These are phyloP conservation scores for Globisporangium ultimum DNA, from an alignment of 352 stramenopile species.

Conservation along the genomic window DNA sequence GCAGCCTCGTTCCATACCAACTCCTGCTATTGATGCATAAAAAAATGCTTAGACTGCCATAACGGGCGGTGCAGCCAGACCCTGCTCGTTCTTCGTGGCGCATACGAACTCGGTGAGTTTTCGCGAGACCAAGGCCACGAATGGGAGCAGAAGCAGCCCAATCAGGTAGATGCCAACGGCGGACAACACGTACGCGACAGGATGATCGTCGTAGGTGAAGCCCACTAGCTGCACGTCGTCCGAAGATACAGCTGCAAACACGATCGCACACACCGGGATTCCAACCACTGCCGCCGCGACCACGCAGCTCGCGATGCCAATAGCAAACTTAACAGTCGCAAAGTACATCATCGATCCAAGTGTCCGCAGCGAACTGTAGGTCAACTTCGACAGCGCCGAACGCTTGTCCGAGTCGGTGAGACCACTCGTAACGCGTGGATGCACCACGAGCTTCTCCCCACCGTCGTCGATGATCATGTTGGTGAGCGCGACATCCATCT, in stretches of 20 bases:
- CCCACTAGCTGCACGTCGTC: background rate
- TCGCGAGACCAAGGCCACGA: slow-evolving; percentile 11
- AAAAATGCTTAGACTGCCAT: background rate
- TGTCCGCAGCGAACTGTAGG: slow-evolving; percentile 26
- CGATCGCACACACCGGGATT: slow-evolving; percentile 27
- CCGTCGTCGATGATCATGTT: slow-evolving; percentile 16
- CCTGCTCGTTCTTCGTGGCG: slow-evolving; percentile 1
- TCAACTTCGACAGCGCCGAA: slow-evolving; percentile 9
- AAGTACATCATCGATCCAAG: slow-evolving; percentile 43
- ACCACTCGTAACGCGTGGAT: slow-evolving; percentile 21
- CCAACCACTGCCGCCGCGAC: slow-evolving; percentile 22
- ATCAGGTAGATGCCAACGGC: slow-evolving; percentile 7
- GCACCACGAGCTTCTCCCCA: slow-evolving; percentile 14
- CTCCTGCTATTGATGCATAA: too few species aligned
- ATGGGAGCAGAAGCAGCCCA: slow-evolving; percentile 2
- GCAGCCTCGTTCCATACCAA: too few species aligned
- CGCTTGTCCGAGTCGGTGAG: slow-evolving; percentile 19
- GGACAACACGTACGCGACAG: slow-evolving; percentile 9
- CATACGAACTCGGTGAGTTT: slow-evolving; percentile 12
- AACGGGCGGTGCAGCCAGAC: background rate
- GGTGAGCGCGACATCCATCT: slow-evolving; percentile 19
- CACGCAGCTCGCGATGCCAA: slow-evolving; percentile 28
- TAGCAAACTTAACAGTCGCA: slow-evolving; percentile 33
- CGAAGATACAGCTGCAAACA: background rate
- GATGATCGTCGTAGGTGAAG: slow-evolving; percentile 12